These are phyloP conservation scores for Neopestalotiopsis rosae DNA, from an alignment of 2,329 filamentous ascomycete species.

Conservation along the genomic window DNA sequence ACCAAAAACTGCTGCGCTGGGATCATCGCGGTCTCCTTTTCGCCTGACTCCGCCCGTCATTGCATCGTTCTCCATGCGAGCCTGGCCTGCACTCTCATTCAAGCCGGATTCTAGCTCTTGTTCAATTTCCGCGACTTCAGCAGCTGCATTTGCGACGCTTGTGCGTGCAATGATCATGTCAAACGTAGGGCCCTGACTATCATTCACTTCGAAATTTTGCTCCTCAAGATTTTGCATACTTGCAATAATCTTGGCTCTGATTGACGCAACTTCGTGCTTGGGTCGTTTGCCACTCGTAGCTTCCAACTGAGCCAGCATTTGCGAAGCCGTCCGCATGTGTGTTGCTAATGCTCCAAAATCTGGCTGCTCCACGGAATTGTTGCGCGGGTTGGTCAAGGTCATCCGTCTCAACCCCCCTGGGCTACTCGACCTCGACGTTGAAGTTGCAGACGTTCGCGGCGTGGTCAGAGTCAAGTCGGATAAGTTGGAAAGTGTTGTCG, in stretches of 20 bases:
- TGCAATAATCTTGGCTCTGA: constrained; percentile 85
- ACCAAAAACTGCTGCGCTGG: constrained; percentile 84
- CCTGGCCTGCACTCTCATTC: constrained; percentile 75
- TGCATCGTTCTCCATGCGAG: constrained; percentile 87
- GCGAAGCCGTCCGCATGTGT: constrained; percentile 85
- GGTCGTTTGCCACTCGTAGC: constrained; percentile 81
- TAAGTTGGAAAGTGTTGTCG: constrained; percentile 49
- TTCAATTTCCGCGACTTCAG: constrained; percentile 40
- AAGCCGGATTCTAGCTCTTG: constrained; percentile 54
- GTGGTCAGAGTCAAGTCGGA: constrained; percentile 66
- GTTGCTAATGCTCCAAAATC: constrained; percentile 84
- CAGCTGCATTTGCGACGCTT: constrained; percentile 51
- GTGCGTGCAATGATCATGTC: constrained; percentile 82
- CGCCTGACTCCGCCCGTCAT: constrained; percentile 84
- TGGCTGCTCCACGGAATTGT: constrained; percentile 68
- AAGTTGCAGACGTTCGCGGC: constrained; percentile 72
- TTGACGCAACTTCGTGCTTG: constrained; percentile 80
- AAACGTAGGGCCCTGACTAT: constrained; percentile 75
- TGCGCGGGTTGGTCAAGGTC: constrained; percentile 62
- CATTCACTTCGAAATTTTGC: constrained; percentile 80
- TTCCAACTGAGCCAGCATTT: constrained; percentile 86
- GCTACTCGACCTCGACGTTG: constrained; percentile 71
- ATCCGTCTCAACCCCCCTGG: constrained; percentile 65
- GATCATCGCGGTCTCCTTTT: constrained; percentile 83
- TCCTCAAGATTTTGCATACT: constrained; percentile 90